Conservation (phyloP, 805 yeast species). For the Saccharomycopsis sp. region DNA sequence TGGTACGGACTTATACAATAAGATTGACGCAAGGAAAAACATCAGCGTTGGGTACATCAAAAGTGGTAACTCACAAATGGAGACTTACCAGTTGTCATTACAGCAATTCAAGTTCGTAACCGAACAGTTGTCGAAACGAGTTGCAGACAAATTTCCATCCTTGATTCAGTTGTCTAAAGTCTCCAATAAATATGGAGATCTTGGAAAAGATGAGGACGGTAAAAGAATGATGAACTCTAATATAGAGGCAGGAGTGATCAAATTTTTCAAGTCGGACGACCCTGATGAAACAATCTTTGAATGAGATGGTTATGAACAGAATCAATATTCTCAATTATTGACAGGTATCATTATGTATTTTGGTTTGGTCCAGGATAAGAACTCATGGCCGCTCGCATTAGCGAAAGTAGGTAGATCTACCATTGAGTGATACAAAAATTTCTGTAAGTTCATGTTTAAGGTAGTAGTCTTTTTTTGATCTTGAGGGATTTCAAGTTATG, state of each 20-base stretch:
- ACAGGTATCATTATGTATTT: too few relatives aligned
- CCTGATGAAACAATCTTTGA: slow-evolving; percentile 18
- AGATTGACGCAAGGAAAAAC: neutral
- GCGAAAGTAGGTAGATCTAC: too few relatives aligned
- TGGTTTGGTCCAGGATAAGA: too few relatives aligned
- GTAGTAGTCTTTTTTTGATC: too few relatives aligned
- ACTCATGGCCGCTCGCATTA: too few relatives aligned
- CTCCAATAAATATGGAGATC: neutral
- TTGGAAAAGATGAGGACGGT: slow-evolving; percentile 14
- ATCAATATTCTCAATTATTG: too few relatives aligned
- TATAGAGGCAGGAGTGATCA: slow-evolving; percentile 8
- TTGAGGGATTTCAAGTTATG: too few relatives aligned
- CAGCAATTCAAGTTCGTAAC: slow-evolving; percentile 18
- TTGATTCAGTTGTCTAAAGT: slow-evolving; percentile 7
- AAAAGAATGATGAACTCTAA: slow-evolving; percentile 7
- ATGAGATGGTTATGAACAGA: neutral
- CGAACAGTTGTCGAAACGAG: slow-evolving; percentile 3
- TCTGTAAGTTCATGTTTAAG: too few relatives aligned
- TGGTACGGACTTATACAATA: slow-evolving; percentile 5
- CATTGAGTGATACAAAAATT: too few relatives aligned
- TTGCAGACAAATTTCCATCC: slow-evolving; percentile 11
- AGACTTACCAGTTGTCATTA: slow-evolving; percentile 9
- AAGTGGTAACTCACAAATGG: slow-evolving; percentile 6
- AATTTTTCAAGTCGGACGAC: slow-evolving; percentile 11
- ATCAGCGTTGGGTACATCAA: slow-evolving; percentile 8